phyloP scores from a whole-genome alignment of 768 basidiomycete genomes.

The Russula vinacea region DNA sequence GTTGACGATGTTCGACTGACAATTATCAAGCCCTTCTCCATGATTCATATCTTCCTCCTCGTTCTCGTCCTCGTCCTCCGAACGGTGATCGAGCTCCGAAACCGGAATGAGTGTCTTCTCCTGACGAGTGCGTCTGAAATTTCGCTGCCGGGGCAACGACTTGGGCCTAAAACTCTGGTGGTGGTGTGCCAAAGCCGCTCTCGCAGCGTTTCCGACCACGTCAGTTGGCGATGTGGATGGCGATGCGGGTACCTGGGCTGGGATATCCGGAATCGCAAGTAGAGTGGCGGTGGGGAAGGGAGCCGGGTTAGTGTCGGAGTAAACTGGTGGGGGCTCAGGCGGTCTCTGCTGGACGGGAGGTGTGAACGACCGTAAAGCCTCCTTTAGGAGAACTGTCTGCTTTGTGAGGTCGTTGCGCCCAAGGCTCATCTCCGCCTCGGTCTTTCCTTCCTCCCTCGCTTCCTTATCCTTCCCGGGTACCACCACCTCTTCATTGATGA shows the following conservation, averaged over 20 bases:
- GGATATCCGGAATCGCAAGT: conserved; percentile 11
- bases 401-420: conserved; percentile 42
- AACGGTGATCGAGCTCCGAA: background rate
- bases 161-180: background rate
- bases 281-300: conserved; percentile 9
- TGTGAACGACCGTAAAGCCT: conserved; percentile 35
- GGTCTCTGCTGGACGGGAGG: conserved; percentile 16
- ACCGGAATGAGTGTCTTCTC: background rate
- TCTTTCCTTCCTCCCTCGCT: background rate
- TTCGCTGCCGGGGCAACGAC: background rate
- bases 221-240: background rate
- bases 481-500: conserved; percentile 61
- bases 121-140: background rate
- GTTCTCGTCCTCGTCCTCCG: background rate
- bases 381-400: conserved; percentile 72
- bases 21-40: background rate
- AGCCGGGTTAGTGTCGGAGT: conserved; percentile 7
- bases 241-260: background rate
- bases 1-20: background rate
- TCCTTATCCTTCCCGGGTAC: conserved; percentile 25
- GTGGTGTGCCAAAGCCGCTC: background rate
- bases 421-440: conserved; percentile 12
- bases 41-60: background rate
- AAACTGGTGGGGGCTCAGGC: conserved; percentile 7
- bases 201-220: background rate